Percentiles rank a stretch among this genome's conserved stretches.
Evolutionary conservation across 306 rosid genomes (phyloP).

Genomic region (Mimosa pudica): DNA sequence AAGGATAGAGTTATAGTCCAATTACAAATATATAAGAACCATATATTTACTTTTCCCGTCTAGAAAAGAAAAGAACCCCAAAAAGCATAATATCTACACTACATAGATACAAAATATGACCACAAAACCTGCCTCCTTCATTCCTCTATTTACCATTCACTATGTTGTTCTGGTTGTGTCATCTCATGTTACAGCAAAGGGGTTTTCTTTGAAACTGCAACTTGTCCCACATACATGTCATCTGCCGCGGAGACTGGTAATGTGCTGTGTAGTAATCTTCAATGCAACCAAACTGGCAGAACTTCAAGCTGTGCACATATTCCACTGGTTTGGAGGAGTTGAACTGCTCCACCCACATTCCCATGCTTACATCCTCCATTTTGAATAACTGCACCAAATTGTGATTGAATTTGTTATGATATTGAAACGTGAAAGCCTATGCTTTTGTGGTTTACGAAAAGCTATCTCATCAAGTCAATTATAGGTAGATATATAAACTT

Average conservation of each 20-base stretch:
- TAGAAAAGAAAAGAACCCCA: neutral
- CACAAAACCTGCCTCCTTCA: conserved; percentile 47
- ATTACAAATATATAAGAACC: too few relatives aligned
- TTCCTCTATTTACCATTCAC: conserved; percentile 13
- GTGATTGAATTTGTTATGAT: conserved; percentile 12
- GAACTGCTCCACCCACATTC: conserved; percentile 92
- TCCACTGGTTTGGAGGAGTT: conserved; percentile 63
- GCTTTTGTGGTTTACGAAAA: neutral
- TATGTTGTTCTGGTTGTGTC: conserved; percentile 31
- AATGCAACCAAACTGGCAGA: conserved; percentile 89
- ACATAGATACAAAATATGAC: conserved; percentile 44
- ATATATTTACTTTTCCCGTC: too few relatives aligned
- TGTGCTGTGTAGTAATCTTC: conserved; percentile 84
- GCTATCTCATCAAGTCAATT: neutral
- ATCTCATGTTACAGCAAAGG: conserved; percentile 94
- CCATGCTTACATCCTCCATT: conserved; percentile 99
- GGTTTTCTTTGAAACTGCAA: conserved; percentile 60
- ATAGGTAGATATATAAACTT: neutral
- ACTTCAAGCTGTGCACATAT: conserved; percentile 70
- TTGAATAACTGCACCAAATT: conserved; percentile 67
- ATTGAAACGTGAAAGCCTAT: neutral
- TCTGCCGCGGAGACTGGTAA: conserved; percentile 92
- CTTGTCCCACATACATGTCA: conserved; percentile 90
- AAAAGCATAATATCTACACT: conserved; percentile 49
- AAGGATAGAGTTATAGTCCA: too few relatives aligned